Conservation (phyloP, 2,329 filamentous ascomycete species). For the Ceratocystis lukuohia region DNA sequence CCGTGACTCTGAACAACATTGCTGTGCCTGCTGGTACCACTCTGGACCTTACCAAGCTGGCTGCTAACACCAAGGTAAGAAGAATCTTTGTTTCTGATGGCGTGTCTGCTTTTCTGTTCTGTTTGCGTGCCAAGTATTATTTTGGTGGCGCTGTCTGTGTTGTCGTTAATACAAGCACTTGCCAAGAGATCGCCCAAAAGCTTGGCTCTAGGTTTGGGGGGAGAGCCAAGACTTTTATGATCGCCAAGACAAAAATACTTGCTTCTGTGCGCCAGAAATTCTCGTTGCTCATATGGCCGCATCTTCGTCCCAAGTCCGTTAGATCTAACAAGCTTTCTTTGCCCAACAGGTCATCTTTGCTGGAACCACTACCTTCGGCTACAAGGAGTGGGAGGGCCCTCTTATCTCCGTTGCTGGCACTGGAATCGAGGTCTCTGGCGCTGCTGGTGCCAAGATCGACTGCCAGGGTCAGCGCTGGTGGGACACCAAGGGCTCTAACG, state of each 20-base stretch:
- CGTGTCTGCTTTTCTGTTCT: background rate
- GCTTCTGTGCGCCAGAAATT: background rate
- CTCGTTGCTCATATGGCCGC: background rate
- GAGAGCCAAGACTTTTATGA: background rate
- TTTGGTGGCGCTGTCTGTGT: background rate
- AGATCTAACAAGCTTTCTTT: slow-evolving; percentile 21
- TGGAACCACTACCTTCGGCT: slow-evolving; percentile 54
- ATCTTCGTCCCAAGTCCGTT: background rate
- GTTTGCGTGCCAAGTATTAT: background rate
- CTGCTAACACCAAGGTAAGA: slow-evolving; percentile 32
- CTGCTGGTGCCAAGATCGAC: slow-evolving; percentile 38
- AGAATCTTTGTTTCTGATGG: no score
- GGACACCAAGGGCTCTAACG: slow-evolving; percentile 47
- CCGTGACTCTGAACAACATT: slow-evolving; percentile 40
- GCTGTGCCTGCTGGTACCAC: slow-evolving; percentile 44
- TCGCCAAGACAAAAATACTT: slow-evolving; percentile 22
- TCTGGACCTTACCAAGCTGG: slow-evolving; percentile 43
- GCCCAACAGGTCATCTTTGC: slow-evolving; percentile 39
- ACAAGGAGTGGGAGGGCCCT: slow-evolving; percentile 51
- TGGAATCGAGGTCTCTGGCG: slow-evolving; percentile 40
- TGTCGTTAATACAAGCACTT: background rate
- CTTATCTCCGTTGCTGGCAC: slow-evolving; percentile 48
- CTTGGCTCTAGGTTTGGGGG: background rate
- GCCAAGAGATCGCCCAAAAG: slow-evolving; percentile 3
- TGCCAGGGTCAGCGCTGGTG: slow-evolving; percentile 45